Conservation (phyloP, 768 basidiomycete species). For the Suillus variegatus region DNA sequence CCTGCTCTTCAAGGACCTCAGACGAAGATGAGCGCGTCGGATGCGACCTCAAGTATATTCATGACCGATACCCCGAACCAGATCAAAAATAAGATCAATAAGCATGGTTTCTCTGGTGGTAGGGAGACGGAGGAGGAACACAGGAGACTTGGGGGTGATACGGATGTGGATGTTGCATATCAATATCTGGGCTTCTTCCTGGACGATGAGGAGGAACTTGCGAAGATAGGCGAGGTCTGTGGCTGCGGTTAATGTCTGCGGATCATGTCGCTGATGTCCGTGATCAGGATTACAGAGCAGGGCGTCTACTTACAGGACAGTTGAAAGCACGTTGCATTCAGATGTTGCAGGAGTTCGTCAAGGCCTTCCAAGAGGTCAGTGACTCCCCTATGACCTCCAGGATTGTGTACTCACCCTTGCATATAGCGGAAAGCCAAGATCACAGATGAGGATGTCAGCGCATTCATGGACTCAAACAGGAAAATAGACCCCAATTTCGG, state of each 20-base stretch:
- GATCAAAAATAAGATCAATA: constrained; percentile 98
- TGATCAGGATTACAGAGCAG: constrained; percentile 86
- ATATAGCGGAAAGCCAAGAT: constrained; percentile 74
- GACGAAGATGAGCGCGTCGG: constrained; percentile 99
- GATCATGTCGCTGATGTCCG: background rate
- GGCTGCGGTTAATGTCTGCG: background rate
- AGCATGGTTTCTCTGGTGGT: constrained; percentile 95
- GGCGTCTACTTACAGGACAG: constrained; percentile 84
- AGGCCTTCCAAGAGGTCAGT: constrained; percentile 79
- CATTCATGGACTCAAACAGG: constrained; percentile 81
- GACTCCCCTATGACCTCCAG: background rate
- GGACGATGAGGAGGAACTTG: constrained; percentile 91
- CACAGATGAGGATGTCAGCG: constrained; percentile 70
- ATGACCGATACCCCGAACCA: constrained; percentile 92
- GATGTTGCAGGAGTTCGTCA: constrained; percentile 78
- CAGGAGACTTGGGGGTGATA: constrained; percentile 80
- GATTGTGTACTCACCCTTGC: constrained; percentile 13
- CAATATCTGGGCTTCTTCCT: constrained; percentile 96
- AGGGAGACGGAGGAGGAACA: constrained; percentile 97
- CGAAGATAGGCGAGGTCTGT: constrained; percentile 71
- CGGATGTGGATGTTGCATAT: constrained; percentile 94
- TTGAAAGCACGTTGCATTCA: constrained; percentile 89
- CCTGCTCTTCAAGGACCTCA: constrained; percentile 97
- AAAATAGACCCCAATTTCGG: constrained; percentile 65
- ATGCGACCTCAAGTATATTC: constrained; percentile 90